Evolutionary conservation across 805 yeast species (phyloP), one percentile per base, ranked within the genome.

Genomic region (Kregervanrija delftensis): DNA sequence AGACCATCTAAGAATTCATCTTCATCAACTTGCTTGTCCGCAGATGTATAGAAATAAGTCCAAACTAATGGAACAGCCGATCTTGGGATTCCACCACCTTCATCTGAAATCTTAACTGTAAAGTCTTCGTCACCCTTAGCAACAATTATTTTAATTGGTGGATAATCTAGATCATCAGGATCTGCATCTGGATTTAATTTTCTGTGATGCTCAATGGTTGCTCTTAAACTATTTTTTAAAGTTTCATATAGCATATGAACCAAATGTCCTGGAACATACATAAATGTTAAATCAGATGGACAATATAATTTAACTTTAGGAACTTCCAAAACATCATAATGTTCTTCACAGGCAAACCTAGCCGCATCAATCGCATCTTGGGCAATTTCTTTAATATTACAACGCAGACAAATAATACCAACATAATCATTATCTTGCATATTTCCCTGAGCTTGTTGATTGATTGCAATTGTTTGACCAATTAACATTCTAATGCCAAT

Each of bases 241-340:
- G 88, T 84, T 66, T 88, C 96, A 61, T 87, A 89, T 9, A 89
- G 65, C 90, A 89, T 88, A 59, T 88, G 96, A 56, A 86, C 83
- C 60, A 88, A 73, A 67, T 88, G 96, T 11, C 96, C 96, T 2
- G 96, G 96, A 11, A 89, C 95, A 59, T 88, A 88, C 87, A 87
- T 85, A 65, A 89, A 88, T 44, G 77, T 77, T 55, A 88, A 75
- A 58, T 85, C 84, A 15, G 78, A 76, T 14, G 86, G 83, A 49
- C 93, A 86, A 51, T 84, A 82, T 30, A 89, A 68, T 52, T 81
- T 81, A 14, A 89, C 90, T 52, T 83, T 73, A 2, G 96, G 96
- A 2, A 95, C 89, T 55, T 86, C 95, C 59, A 81, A 80, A 12
- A 88, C 69, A 3, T 93, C 95, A 61, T 86, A 88, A 67, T 87